Conservation (phyloP, 176 grass and related monocot genomes). For the Cenchrus fungigraminus region DNA sequence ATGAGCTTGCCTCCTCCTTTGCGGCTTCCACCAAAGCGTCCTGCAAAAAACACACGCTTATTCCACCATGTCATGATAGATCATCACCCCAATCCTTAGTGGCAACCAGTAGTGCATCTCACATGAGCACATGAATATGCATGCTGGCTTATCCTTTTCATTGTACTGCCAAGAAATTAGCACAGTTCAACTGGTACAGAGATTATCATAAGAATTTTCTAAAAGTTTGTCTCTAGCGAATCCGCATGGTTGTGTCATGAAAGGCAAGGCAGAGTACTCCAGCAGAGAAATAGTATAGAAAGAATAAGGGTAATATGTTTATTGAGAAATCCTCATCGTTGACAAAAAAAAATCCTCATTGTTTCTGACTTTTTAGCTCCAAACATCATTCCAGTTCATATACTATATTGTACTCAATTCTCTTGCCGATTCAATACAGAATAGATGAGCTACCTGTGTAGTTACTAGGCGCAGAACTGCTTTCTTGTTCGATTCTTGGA, state of each 20-base stretch:
- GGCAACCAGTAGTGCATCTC: slow-evolving; percentile 39
- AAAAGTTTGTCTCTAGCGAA: slow-evolving; percentile 27
- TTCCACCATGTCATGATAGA: slow-evolving; percentile 43
- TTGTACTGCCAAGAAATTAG: slow-evolving; percentile 21
- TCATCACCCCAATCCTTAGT: slow-evolving; percentile 30
- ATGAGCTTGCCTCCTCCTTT: slow-evolving; percentile 66
- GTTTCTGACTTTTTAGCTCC: neutral
- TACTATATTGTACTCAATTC: neutral
- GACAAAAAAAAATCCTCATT: slow-evolving; percentile 7
- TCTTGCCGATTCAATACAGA: neutral
- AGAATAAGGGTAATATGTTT: neutral
- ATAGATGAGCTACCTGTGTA: slow-evolving; percentile 61
- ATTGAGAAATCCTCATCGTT: slow-evolving; percentile 15
- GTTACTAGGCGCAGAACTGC: slow-evolving; percentile 67
- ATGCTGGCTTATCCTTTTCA: slow-evolving; percentile 29
- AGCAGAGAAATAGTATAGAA: neutral
- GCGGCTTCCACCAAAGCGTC: slow-evolving; percentile 69
- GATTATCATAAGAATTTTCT: neutral
- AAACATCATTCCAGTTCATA: neutral
- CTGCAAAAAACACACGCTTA: slow-evolving; percentile 43
- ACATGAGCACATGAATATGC: slow-evolving; percentile 38
- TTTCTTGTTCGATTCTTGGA: slow-evolving; percentile 87
- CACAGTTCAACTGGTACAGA: neutral
- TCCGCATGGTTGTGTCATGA: neutral
- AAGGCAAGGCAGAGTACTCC: neutral